A percentile compares a stretch with the other conserved stretches of the same genome.
phyloP scores from a whole-genome alignment of 2,329 filamentous ascomycete genomes.

The Pyrenophora tritici-repentis region DNA sequence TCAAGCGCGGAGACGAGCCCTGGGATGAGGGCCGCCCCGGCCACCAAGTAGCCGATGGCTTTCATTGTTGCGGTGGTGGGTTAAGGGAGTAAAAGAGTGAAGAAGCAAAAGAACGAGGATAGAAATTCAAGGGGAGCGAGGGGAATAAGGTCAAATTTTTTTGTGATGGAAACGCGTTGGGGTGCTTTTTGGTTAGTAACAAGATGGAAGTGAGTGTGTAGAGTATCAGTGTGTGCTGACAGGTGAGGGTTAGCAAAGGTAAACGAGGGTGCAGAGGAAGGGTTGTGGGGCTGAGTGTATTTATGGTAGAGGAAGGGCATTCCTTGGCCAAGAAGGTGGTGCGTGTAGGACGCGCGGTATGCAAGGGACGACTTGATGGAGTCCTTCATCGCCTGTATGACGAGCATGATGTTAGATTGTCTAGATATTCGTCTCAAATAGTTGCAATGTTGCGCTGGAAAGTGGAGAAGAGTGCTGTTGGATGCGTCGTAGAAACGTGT shows the following conservation, averaged over 20 bases:
- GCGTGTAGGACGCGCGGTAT: background rate
- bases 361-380: background rate
- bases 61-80: constrained; percentile 16
- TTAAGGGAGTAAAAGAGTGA: background rate
- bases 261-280: background rate
- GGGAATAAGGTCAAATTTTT: background rate
- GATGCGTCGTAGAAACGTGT: too few relatives aligned
- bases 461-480: too few relatives aligned
- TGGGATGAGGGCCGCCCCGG: constrained; percentile 17
- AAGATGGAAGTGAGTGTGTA: background rate
- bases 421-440: too few relatives aligned
- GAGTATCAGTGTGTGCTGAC: background rate
- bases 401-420: too few relatives aligned
- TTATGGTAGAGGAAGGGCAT: background rate
- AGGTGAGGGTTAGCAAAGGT: background rate
- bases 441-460: too few relatives aligned
- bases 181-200: background rate
- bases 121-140: too few relatives aligned
- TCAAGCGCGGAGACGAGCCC: constrained; percentile 5
- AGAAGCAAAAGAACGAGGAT: too few relatives aligned
- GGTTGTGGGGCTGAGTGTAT: background rate
- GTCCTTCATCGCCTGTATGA: background rate
- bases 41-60: constrained; percentile 23
- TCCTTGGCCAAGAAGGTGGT: background rate
- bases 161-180: background rate